A percentile compares a stretch with the other conserved stretches of the same genome.
Conservation (phyloP, 2,329 filamentous ascomycete species). For the Xylariaceae sp. region DNA sequence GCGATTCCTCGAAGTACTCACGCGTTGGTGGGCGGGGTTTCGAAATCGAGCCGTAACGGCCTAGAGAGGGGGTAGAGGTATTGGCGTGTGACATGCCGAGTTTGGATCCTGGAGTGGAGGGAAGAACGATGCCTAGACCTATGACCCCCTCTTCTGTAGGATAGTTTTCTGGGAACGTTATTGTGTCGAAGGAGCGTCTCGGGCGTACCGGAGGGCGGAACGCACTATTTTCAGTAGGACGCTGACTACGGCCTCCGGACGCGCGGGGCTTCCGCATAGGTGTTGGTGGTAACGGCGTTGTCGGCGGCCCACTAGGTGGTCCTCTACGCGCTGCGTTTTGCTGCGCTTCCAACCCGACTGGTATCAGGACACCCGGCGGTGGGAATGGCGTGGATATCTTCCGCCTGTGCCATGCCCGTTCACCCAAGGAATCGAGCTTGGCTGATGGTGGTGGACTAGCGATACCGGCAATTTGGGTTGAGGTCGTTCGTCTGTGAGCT, state of each 20-base stretch:
- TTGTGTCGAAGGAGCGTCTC: constrained; percentile 16
- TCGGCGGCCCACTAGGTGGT: constrained; percentile 17
- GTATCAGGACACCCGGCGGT: constrained; percentile 8
- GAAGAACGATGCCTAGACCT: not conserved
- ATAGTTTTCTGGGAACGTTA: not conserved
- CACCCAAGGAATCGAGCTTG: constrained; percentile 17
- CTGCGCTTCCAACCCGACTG: not conserved
- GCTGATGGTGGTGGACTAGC: constrained; percentile 11
- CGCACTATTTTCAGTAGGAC: not conserved
- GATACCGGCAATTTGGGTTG: not conserved
- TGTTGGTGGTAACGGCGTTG: constrained; percentile 17
- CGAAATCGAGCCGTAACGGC: constrained; percentile 9
- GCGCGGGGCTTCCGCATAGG: constrained; percentile 6
- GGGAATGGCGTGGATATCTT: constrained; percentile 22
- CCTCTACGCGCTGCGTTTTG: constrained; percentile 1
- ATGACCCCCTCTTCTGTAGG: not conserved
- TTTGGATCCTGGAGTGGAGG: not conserved
- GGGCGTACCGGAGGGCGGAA: constrained; percentile 7
- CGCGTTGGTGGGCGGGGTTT: not conserved
- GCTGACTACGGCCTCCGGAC: not conserved
- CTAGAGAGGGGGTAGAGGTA: constrained; percentile 9
- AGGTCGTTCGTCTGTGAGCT: constrained; percentile 1
- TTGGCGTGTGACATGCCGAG: constrained; percentile 8
- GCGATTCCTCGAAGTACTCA: constrained; percentile 4
- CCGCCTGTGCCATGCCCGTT: constrained; percentile 28